A percentile compares a stretch with the other conserved stretches of the same genome.
Evolutionary conservation across 495 filamentous ascomycete species (phyloP).

Genomic region (Astrocystis sublimbata): DNA sequence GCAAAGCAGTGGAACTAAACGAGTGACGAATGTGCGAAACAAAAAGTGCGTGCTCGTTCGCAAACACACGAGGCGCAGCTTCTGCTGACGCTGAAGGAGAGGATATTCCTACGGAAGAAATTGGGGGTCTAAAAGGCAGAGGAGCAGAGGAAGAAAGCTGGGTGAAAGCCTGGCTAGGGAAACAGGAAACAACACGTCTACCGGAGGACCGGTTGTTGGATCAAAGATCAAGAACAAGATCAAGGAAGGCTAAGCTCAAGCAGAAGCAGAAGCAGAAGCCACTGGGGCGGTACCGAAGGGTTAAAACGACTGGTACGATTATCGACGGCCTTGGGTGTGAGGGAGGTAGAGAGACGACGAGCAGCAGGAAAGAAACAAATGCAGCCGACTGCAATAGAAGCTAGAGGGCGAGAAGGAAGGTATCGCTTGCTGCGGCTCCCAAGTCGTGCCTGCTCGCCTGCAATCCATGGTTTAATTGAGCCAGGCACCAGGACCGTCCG

Average conservation of each 20-base stretch:
- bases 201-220: background rate
- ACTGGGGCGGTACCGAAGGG: background rate
- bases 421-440: background rate
- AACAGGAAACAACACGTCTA: background rate
- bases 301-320: too few species aligned
- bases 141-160: background rate
- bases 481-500: slow-evolving; percentile 15
- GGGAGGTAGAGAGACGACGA: background rate
- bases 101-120: background rate
- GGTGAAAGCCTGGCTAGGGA: background rate
- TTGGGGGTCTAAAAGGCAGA: background rate
- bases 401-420: background rate
- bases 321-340: background rate
- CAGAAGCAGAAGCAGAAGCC: background rate
- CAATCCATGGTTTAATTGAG: slow-evolving; percentile 21
- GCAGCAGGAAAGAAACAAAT: background rate
- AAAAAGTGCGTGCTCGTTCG: slow-evolving; percentile 2
- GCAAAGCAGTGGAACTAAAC: slow-evolving; percentile 20
- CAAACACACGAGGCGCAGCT: background rate
- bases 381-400: background rate
- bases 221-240: background rate
- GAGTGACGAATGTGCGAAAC: slow-evolving; percentile 23
- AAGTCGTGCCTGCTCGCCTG: too few species aligned
- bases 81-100: background rate
- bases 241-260: too few species aligned